A percentile compares a stretch with the other conserved stretches of the same genome.
Evolutionary conservation across 805 yeast species (phyloP).

Genomic region (Ogataea ramenticola): DNA sequence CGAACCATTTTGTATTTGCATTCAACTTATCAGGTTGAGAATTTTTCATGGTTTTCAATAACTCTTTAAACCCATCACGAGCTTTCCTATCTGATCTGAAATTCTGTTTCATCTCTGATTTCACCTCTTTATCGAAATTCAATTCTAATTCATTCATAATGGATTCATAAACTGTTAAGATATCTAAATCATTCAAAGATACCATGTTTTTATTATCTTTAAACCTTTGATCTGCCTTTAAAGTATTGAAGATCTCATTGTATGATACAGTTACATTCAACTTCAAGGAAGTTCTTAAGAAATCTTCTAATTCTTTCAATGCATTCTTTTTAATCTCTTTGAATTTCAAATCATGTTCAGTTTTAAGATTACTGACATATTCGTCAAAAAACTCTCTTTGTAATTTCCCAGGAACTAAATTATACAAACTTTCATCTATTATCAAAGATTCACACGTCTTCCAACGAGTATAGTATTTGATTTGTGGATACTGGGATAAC

Average conservation of each 20-base stretch:
- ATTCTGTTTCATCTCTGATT: slow-evolving; percentile 31
- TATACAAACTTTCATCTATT: slow-evolving; percentile 58
- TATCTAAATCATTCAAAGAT: slow-evolving; percentile 49
- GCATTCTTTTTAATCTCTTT: slow-evolving; percentile 38
- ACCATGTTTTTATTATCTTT: slow-evolving; percentile 52
- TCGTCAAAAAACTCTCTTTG: slow-evolving; percentile 48
- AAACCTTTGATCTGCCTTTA: slow-evolving; percentile 42
- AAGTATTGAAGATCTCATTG: slow-evolving; percentile 28
- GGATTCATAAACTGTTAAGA: slow-evolving; percentile 43
- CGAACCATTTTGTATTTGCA: slow-evolving; percentile 54
- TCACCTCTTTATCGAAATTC: slow-evolving; percentile 21
- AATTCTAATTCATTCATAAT: slow-evolving; percentile 22
- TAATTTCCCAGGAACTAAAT: slow-evolving; percentile 51
- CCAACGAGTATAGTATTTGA: slow-evolving; percentile 62
- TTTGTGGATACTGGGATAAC: slow-evolving; percentile 32
- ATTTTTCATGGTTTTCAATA: slow-evolving; percentile 32
- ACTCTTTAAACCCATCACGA: slow-evolving; percentile 47
- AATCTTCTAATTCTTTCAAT: slow-evolving; percentile 41
- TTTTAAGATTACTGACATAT: slow-evolving; percentile 35
- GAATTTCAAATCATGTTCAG: slow-evolving; percentile 20
- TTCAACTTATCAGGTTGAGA: slow-evolving; percentile 17
- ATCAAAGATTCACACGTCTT: slow-evolving; percentile 43
- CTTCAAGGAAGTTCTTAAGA: slow-evolving; percentile 25
- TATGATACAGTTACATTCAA: slow-evolving; percentile 25
- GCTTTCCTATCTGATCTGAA: slow-evolving; percentile 57